phyloP scores from a whole-genome alignment of 768 basidiomycete species.

The Mrakia gelida region DNA sequence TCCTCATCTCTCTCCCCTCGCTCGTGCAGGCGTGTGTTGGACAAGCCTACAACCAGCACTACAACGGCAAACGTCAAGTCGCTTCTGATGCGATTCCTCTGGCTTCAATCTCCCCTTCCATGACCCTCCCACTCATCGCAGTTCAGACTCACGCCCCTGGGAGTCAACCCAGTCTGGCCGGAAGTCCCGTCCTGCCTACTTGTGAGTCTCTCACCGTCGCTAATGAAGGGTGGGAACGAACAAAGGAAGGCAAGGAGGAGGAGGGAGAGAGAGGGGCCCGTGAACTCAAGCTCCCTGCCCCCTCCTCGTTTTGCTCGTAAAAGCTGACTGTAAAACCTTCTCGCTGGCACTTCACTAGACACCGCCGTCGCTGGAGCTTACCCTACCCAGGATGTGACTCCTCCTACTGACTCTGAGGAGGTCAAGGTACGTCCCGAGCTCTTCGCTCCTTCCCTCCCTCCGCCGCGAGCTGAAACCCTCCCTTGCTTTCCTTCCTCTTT shows the following conservation, averaged over 20 bases:
- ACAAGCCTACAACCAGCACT: not conserved
- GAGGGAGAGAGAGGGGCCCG: not conserved
- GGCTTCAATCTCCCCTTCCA: not conserved
- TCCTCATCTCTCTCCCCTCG: not conserved
- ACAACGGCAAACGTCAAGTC: not conserved
- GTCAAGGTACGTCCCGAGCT: constrained; percentile 37
- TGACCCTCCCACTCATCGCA: not conserved
- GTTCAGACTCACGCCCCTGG: constrained; percentile 5
- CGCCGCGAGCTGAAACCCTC: constrained; percentile 32
- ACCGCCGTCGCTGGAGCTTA: constrained; percentile 34
- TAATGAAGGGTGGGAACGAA: not conserved
- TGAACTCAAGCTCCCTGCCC: not conserved
- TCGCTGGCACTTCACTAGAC: not conserved
- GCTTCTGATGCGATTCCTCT: not conserved
- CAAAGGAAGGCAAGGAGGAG: not conserved
- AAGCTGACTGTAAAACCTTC: not conserved
- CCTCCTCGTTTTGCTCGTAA: not conserved
- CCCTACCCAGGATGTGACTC: constrained; percentile 41
- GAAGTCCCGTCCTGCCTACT: not conserved
- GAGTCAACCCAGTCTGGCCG: not conserved
- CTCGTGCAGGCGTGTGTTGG: not conserved
- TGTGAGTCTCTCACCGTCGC: not conserved
- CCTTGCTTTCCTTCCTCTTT: constrained; percentile 38
- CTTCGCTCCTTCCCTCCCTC: not conserved
- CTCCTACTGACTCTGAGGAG: constrained; percentile 41